Evolutionary conservation across 306 rosid species (phyloP), one percentile per base, ranked within the genome.

Genomic region (Cucurbita ficifolia): DNA sequence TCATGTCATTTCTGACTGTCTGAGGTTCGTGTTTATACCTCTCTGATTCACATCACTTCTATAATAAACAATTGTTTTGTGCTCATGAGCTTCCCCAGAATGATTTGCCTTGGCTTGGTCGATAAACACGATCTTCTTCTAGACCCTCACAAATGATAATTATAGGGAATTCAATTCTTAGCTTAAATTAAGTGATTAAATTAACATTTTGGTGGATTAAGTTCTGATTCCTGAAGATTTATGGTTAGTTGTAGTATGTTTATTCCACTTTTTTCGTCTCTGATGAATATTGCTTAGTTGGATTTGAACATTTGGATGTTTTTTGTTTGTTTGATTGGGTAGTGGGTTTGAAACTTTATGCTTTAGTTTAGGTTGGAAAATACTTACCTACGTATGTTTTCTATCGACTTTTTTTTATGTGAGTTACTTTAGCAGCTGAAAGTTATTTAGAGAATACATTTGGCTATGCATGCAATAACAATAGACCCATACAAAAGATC

Each of bases 1-100:
- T 74, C 99, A 91, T 79, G 79, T 96, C 48, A 77, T 89, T 24
- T 73, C 88, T 7, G 97, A 94, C 79, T 82, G 96, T 50, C 75
- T 94, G 74, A 87, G 99, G 97, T 93, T 61, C 79, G 80, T 64
- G 19, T 33, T 9, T 22, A 14, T 39, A 36, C 22, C 22, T 38
- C 5, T 63, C 29, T 62, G 70, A 46, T 43, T 43, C 38, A 43
- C 53, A 51, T 29, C 67, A 5, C 1, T 12, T 58, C 60, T 50
- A 33, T 35, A 54, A 38, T 39, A 17, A 56, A n/a, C 35, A 39
- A 53, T n/a, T 72, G 19, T 38, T 68, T 45, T 65, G 38, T 65
- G 51, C 35, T 59, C 65, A 38, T 60, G 43, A 42, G 8, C 53
- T 19, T 65, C 54, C 54, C 35, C 17, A 12, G 1, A 65, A 18